Percentiles rank a stretch among this genome's conserved stretches.
Evolutionary conservation across 768 basidiomycete genomes (phyloP).

Genomic region (Udeniomyces megalosporus): DNA sequence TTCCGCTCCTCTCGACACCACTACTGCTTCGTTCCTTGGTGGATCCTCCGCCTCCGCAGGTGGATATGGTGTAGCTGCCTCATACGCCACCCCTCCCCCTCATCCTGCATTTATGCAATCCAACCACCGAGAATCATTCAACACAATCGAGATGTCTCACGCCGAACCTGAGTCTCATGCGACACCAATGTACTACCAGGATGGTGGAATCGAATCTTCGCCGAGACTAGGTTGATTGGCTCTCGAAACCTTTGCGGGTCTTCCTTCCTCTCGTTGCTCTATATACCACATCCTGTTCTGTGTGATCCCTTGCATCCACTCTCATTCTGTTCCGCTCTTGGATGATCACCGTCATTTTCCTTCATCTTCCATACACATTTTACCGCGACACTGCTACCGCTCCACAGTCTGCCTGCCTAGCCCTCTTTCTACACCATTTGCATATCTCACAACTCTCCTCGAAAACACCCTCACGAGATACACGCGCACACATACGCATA

Average conservation of each 20-base stretch:
- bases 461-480: too few relatives aligned
- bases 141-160: constrained; percentile 5
- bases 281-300: background rate
- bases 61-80: background rate
- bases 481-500: too few relatives aligned
- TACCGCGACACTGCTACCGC: too few relatives aligned
- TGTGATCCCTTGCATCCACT: too few relatives aligned
- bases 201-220: background rate
- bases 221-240: background rate
- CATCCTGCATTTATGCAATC: background rate
- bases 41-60: background rate
- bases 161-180: constrained; percentile 8
- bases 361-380: too few relatives aligned
- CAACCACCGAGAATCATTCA: constrained; percentile 1
- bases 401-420: too few relatives aligned
- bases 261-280: background rate
- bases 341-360: too few relatives aligned
- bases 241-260: background rate
- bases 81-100: background rate
- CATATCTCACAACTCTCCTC: too few relatives aligned
- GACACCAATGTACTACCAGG: background rate
- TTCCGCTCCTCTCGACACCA: background rate
- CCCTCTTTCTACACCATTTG: too few relatives aligned
- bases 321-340: too few relatives aligned
- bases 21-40: background rate